phyloP scores from a whole-genome alignment of 768 basidiomycete species.

The Pleurotus pulmonarius region DNA sequence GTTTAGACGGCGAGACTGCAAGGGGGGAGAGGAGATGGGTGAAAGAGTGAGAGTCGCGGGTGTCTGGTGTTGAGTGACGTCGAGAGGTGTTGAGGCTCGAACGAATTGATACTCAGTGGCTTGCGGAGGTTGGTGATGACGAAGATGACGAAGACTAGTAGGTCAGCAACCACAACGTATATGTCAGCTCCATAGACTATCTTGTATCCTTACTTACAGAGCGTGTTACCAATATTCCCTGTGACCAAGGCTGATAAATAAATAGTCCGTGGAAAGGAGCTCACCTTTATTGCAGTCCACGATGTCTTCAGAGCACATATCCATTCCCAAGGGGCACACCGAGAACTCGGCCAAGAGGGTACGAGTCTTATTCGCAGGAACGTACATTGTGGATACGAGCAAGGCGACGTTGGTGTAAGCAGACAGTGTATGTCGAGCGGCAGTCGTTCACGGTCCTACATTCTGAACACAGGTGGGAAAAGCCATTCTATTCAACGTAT shows the following conservation, averaged over 20 bases:
- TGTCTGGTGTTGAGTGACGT: too few relatives aligned
- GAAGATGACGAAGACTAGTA: slow-evolving; percentile 49
- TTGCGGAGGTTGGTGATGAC: slow-evolving; percentile 84
- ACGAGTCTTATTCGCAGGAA: slow-evolving; percentile 48
- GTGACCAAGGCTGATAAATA: too few relatives aligned
- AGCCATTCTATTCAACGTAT: slow-evolving; percentile 48
- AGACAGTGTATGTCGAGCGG: background rate
- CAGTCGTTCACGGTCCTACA: background rate
- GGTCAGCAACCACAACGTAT: background rate
- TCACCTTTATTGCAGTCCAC: background rate
- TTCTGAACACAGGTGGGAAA: slow-evolving; percentile 65
- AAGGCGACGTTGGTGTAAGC: slow-evolving; percentile 59
- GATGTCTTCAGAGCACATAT: background rate
- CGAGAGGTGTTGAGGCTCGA: too few relatives aligned
- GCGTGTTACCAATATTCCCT: too few relatives aligned
- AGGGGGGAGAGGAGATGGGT: too few relatives aligned
- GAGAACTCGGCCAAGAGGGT: slow-evolving; percentile 49
- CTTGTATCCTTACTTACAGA: too few relatives aligned
- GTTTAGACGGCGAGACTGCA: too few relatives aligned
- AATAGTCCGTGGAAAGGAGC: too few relatives aligned
- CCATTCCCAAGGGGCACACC: slow-evolving; percentile 23
- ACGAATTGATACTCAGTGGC: slow-evolving; percentile 54
- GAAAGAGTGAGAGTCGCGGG: too few relatives aligned
- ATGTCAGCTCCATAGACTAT: too few relatives aligned
- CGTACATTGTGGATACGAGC: slow-evolving; percentile 51